These are phyloP conservation scores for Geosmithia flava DNA, from an alignment of 2,329 filamentous ascomycete species.

Conservation along the genomic window DNA sequence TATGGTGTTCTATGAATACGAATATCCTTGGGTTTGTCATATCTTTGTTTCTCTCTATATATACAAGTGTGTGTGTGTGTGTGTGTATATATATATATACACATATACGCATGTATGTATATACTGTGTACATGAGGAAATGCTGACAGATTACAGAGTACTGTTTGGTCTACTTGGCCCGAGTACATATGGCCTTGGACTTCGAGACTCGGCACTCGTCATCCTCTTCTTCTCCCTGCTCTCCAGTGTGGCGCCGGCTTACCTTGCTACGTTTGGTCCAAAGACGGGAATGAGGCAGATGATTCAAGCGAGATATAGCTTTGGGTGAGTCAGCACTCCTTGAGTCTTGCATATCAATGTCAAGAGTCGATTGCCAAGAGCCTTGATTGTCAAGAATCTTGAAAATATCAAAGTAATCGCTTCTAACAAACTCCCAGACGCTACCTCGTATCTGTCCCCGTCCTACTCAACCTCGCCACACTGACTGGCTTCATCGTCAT, in stretches of 20 bases:
- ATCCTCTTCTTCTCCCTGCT: slow-evolving; percentile 53
- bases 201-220: slow-evolving; percentile 43
- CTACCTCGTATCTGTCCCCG: slow-evolving; percentile 45
- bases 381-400: background rate
- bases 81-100: too few relatives aligned
- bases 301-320: slow-evolving; percentile 51
- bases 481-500: slow-evolving; percentile 52
- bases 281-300: slow-evolving; percentile 54
- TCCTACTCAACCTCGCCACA: slow-evolving; percentile 50
- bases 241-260: slow-evolving; percentile 39
- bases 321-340: slow-evolving; percentile 42
- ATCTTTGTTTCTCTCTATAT: background rate
- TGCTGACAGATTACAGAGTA: slow-evolving; percentile 25
- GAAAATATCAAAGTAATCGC: background rate
- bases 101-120: too few relatives aligned
- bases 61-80: too few relatives aligned
- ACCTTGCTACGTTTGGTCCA: slow-evolving; percentile 44
- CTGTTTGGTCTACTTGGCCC: slow-evolving; percentile 53
- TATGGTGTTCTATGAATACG: slow-evolving; percentile 35
- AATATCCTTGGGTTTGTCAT: slow-evolving; percentile 29
- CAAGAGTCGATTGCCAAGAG: too few relatives aligned
- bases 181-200: slow-evolving; percentile 35
- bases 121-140: slow-evolving; percentile 1
- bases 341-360: too few relatives aligned
- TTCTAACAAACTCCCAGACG: slow-evolving; percentile 18